Evolutionary conservation across 2,329 filamentous ascomycete species (phyloP), one percentile per base, ranked within the genome.

Genomic region (Curvularia verruculosa): DNA sequence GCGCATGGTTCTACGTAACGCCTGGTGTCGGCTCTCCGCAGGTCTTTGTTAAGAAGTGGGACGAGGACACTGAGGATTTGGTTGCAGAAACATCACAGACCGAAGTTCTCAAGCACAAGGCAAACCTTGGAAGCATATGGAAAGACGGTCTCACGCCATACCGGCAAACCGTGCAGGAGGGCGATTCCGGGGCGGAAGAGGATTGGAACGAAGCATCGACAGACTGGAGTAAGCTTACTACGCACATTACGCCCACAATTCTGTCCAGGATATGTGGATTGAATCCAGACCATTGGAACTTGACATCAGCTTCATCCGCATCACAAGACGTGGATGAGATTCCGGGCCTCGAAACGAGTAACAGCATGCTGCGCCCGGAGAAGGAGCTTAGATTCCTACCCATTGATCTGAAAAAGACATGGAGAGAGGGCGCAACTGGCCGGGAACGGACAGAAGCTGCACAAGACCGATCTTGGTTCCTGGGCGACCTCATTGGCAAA

Each of bases 381-480:
- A 75, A 76, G 49, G 75, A 77, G 52, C 77, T 89, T 15, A 73
- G 74, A 0, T 83, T 88, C 58, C 70, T 88, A 3, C 83, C 84
- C 0, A 78, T 89, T 52, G 81, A 89, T 58, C 73, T 88, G 40
- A 86, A 84, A 70, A 80, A 80, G 64, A 88, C 86, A 2, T 89
- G 86, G 86, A 79, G 83, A 24, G 78, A 81, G 24, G 85, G 84
- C 1, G 85, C 86, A 9, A 83, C 86, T 8, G 86, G 86, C 0
- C 77, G 85, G 6, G 85, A 87, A 66, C 78, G 86, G 28, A 88
- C 85, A 10, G 83, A 87, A 61, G 84, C 83, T 29, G 86, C 86
- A 5, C 80, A 84, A 66, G 86, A 89, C 69, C 80, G 84, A 26
- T 85, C 83, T 2, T 89, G 86, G 86, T 84, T 84, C 19, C 73